Evolutionary conservation across 75 land plant species (phyloP).

Genomic region (Selaginella tamariscina): DNA sequence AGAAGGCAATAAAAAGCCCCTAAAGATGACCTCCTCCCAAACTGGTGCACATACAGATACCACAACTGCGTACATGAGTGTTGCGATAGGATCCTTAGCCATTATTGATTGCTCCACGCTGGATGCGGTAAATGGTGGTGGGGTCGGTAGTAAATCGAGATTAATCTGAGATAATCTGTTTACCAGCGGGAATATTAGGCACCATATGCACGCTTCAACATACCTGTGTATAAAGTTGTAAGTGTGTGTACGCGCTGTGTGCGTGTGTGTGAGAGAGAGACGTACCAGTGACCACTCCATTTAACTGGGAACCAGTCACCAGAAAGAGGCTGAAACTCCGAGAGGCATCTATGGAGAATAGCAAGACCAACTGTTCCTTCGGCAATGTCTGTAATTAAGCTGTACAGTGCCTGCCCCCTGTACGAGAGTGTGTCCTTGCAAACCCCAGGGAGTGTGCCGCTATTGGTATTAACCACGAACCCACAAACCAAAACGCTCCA

Average conservation of each 20-base stretch:
- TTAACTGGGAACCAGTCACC: conserved; percentile 70
- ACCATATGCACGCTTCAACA: conserved; percentile 63
- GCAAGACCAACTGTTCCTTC: conserved; percentile 84
- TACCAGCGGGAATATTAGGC: conserved; percentile 81
- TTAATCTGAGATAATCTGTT: conserved; percentile 65
- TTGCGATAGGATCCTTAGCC: conserved; percentile 84
- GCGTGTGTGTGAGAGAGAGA: no score
- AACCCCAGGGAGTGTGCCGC: conserved; percentile 59
- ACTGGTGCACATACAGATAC: conserved; percentile 85
- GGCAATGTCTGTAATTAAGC: conserved; percentile 81
- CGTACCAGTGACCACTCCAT: conserved; percentile 63
- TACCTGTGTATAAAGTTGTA: no score
- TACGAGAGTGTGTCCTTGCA: conserved; percentile 63
- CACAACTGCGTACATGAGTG: conserved; percentile 63
- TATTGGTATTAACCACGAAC: conserved; percentile 88
- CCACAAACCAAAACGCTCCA: conserved; percentile 86
- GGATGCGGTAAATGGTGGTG: conserved; percentile 43
- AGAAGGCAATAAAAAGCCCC: conserved; percentile 88
- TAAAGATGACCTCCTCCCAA: conserved; percentile 97
- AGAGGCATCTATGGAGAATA: conserved; percentile 62
- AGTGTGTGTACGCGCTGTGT: no score
- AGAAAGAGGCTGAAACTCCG: conserved; percentile 64
- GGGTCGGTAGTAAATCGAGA: conserved; percentile 34
- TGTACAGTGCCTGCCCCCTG: conserved; percentile 85
- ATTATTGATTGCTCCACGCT: conserved; percentile 84